phyloP scores from a whole-genome alignment of 1,284 basidiomycete species.

The Pseudozyma pruni region DNA sequence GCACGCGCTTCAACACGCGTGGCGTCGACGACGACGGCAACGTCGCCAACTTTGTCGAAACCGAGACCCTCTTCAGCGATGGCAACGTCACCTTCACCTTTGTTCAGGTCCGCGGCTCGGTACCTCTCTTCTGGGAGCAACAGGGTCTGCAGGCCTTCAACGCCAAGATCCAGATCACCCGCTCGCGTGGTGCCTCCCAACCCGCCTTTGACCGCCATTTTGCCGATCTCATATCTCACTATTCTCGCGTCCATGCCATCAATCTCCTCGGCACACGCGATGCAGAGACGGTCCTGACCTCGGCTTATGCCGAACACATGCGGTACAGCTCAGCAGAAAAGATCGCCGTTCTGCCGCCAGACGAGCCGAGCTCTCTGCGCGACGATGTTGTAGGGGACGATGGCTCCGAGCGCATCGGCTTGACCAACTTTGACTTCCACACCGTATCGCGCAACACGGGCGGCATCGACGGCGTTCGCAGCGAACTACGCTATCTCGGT shows the following conservation, averaged over 20 bases:
- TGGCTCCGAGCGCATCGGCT: conserved; percentile 63
- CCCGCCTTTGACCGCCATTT: conserved; percentile 96
- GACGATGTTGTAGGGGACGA: conserved; percentile 28
- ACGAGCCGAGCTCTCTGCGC: conserved; percentile 11
- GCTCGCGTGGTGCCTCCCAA: conserved; percentile 89
- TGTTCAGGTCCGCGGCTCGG: conserved; percentile 90
- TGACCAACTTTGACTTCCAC: conserved; percentile 96
- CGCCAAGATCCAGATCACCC: conserved; percentile 69
- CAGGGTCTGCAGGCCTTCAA: conserved; percentile 77
- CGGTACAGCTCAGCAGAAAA: conserved; percentile 47
- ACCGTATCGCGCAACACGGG: conserved; percentile 77
- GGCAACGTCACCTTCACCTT: conserved; percentile 87
- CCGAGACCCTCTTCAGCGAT: conserved; percentile 88
- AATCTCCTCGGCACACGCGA: conserved; percentile 71
- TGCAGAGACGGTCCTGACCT: conserved; percentile 85
- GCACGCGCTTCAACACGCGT: conserved; percentile 95
- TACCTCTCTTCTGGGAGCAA: conserved; percentile 91
- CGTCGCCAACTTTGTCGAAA: conserved; percentile 97
- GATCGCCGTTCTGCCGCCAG: conserved; percentile 30
- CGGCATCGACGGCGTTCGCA: conserved; percentile 86
- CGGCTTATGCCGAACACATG: conserved; percentile 74
- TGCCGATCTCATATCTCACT: conserved; percentile 73
- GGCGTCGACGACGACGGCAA: conserved; percentile 98
- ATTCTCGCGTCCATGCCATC: conserved; percentile 58
- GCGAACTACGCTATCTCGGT: conserved; percentile 76